Conservation (phyloP, 306 rosid genomes). For the Luffa acutangula region DNA sequence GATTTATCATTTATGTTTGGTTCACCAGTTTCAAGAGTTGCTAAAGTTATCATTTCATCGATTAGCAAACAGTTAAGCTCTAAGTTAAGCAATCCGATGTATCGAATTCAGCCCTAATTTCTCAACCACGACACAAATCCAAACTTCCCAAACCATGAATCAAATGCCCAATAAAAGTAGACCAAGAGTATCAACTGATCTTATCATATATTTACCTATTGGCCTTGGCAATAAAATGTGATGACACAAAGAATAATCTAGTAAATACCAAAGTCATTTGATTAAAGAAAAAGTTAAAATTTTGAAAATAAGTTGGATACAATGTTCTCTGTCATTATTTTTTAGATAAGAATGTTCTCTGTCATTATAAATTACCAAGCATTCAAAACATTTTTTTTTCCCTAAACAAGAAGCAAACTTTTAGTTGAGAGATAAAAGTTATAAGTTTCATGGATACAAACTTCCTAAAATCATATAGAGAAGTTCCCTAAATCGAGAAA, state of each 20-base stretch:
- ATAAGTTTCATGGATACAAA: neutral
- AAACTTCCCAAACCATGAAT: neutral
- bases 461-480: neutral
- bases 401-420: neutral
- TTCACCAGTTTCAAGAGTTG: neutral
- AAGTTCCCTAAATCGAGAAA: neutral
- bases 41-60: neutral
- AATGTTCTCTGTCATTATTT: neutral
- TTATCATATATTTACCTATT: neutral
- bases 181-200: neutral
- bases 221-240: neutral
- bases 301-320: neutral
- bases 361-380: neutral
- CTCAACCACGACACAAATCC: neutral
- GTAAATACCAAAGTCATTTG: neutral
- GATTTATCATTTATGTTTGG: neutral
- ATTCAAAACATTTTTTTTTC: neutral
- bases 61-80: neutral
- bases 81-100: neutral
- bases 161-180: neutral
- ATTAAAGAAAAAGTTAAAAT: neutral
- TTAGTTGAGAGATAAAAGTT: neutral
- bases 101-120: neutral
- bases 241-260: neutral
- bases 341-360: no score